These are phyloP conservation scores for Cucumis sativus DNA, from an alignment of 306 rosid genomes.

Conservation along the genomic window DNA sequence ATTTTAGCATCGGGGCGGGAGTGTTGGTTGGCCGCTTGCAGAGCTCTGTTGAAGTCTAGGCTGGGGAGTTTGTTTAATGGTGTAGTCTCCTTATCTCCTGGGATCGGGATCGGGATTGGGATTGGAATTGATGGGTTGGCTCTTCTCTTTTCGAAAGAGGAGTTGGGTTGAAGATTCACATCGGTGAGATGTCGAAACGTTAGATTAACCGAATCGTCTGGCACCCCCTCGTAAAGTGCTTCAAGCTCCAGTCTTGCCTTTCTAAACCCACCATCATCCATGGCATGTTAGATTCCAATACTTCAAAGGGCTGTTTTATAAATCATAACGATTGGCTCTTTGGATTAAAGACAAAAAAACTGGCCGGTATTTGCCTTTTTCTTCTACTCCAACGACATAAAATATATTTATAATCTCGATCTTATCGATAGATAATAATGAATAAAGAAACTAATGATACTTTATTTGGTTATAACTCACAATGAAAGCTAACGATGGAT, in stretches of 20 bases:
- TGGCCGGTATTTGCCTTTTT: conserved; percentile 5
- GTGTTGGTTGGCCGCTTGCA: conserved; percentile 21
- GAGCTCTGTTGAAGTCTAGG: conserved; percentile 44
- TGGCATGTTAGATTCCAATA: neutral
- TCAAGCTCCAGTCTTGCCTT: conserved; percentile 60
- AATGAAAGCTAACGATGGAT: neutral
- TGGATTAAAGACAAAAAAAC: neutral
- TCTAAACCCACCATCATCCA: conserved; percentile 27
- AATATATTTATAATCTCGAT: conserved; percentile 1
- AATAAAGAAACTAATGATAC: neutral
- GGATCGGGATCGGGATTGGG: conserved; percentile 2
- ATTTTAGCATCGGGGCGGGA: neutral
- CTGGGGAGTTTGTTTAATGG: conserved; percentile 33
- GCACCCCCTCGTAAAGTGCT: conserved; percentile 63
- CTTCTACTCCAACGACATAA: neutral
- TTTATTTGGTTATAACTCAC: neutral
- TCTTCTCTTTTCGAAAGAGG: conserved; percentile 19
- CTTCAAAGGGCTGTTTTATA: neutral
- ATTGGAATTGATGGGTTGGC: conserved; percentile 2
- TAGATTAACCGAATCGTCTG: conserved; percentile 78
- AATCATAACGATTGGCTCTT: neutral
- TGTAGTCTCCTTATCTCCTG: neutral
- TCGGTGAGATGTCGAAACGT: conserved; percentile 68
- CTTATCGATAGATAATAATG: neutral
- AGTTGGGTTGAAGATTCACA: conserved; percentile 4